Evolutionary conservation across 306 rosid species (phyloP).

Genomic region (Comarum palustre): DNA sequence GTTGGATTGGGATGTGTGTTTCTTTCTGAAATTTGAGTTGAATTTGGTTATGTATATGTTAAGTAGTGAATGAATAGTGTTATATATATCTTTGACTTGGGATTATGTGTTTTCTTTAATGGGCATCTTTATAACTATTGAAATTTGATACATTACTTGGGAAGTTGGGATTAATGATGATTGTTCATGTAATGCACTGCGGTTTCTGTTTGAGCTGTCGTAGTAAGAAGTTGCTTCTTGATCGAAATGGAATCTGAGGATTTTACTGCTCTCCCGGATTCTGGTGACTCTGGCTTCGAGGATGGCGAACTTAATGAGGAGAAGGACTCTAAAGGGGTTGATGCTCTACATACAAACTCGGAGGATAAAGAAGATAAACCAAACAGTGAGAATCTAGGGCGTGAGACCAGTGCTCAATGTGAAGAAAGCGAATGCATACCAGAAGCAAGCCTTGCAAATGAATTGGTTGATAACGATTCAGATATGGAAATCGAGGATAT

Average conservation of each 20-base stretch:
- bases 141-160: not conserved
- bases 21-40: constrained; percentile 13
- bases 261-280: constrained; percentile 29
- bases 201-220: constrained; percentile 14
- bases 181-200: constrained; percentile 21
- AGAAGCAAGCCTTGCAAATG: constrained; percentile 14
- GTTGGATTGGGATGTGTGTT: constrained; percentile 4
- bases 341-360: constrained; percentile 25
- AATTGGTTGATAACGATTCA: constrained; percentile 15
- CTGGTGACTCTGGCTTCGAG: constrained; percentile 31
- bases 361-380: constrained; percentile 24
- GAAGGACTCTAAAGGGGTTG: constrained; percentile 23
- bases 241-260: constrained; percentile 47
- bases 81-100: no score
- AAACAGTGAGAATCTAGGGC: constrained; percentile 12
- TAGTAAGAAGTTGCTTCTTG: constrained; percentile 17
- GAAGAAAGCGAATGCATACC: constrained; percentile 10
- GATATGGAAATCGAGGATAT: constrained; percentile 37
- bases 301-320: constrained; percentile 19
- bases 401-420: constrained; percentile 19
- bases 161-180: constrained; percentile 5
- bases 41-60: not conserved
- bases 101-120: constrained; percentile 1
- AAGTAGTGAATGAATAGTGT: not conserved
- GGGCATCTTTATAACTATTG: not conserved